These are phyloP conservation scores for Colletotrichum tofieldiae DNA, from an alignment of 2,329 filamentous ascomycete genomes.

Conservation along the genomic window DNA sequence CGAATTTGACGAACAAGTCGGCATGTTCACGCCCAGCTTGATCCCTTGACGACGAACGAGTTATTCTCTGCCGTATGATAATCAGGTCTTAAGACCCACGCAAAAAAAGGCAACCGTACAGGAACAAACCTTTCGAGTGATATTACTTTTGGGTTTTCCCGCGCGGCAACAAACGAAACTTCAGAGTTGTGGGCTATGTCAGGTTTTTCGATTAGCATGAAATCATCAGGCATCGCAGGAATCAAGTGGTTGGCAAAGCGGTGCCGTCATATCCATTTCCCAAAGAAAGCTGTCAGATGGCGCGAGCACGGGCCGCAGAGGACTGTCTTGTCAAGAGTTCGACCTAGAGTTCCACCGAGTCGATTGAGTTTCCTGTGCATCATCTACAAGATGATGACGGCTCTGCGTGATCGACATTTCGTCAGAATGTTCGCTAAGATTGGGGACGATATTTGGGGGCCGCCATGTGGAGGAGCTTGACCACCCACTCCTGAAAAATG, in stretches of 20 bases:
- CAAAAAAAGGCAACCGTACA: neutral
- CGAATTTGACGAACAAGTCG: neutral
- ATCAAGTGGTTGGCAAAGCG: neutral
- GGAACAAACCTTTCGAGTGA: constrained; percentile 11
- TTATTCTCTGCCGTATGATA: neutral
- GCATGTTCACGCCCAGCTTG: neutral
- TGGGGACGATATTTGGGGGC: constrained; percentile 11
- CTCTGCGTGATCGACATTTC: constrained; percentile 21
- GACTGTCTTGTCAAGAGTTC: too few relatives aligned
- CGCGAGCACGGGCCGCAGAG: neutral
- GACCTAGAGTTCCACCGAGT: neutral
- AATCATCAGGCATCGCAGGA: neutral
- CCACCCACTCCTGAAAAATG: neutral
- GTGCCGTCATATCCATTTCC: neutral
- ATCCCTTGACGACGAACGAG: neutral
- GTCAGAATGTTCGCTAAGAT: constrained; percentile 24
- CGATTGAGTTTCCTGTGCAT: constrained; percentile 1
- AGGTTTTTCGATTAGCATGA: neutral
- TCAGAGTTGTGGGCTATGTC: neutral
- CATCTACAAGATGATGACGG: neutral
- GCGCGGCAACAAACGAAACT: neutral
- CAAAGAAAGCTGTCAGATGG: neutral
- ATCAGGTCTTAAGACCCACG: constrained; percentile 7
- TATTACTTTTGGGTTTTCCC: neutral
- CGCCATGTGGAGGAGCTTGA: constrained; percentile 8